Conservation (phyloP, 352 stramenopile genomes). For the Globisporangium spiculum region DNA sequence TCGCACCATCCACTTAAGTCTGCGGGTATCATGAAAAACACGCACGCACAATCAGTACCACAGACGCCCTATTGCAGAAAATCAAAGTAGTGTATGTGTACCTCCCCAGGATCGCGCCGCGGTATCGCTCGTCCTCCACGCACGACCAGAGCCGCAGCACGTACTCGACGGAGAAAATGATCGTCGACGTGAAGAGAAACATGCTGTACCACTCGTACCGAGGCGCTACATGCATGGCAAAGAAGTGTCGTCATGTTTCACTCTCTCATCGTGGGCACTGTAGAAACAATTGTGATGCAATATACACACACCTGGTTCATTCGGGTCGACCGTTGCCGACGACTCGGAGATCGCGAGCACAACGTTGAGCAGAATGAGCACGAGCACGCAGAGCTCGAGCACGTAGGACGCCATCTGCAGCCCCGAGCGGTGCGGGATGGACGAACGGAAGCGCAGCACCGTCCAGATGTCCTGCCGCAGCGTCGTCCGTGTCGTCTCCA, state of each 20-base stretch:
- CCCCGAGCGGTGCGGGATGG: constrained; percentile 34
- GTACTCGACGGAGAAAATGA: constrained; percentile 66
- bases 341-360: constrained; percentile 52
- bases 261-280: neutral
- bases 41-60: neutral
- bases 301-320: constrained; percentile 15
- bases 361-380: constrained; percentile 61
- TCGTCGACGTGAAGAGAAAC: constrained; percentile 52
- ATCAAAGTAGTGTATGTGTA: constrained; percentile 2
- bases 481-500: constrained; percentile 10
- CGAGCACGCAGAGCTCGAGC: constrained; percentile 48
- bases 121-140: constrained; percentile 52
- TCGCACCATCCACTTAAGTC: constrained; percentile 53
- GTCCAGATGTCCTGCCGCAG: constrained; percentile 54
- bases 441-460: constrained; percentile 55
- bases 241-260: neutral
- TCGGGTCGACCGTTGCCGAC: constrained; percentile 9
- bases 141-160: constrained; percentile 56
- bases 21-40: constrained; percentile 8
- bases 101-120: constrained; percentile 34
- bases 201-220: constrained; percentile 35
- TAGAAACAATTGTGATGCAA: neutral
- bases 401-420: constrained; percentile 53
- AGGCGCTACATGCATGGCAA: neutral
- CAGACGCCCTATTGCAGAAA: neutral